Conservation (phyloP, 108 stramenopile species). For the Skeletonema tropicum region DNA sequence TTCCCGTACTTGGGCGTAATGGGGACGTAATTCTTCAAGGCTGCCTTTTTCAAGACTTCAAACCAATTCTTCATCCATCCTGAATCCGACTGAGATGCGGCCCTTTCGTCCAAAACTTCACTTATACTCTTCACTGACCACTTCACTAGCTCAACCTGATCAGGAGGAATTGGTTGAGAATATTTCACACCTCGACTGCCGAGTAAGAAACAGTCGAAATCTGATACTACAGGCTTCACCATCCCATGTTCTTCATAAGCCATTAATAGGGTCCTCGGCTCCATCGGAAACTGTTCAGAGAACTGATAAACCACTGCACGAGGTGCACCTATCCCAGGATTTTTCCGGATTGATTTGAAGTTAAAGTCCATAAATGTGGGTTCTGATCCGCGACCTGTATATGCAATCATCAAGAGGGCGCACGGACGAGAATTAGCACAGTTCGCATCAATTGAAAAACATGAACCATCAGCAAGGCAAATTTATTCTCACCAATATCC, state of each 20-base stretch:
- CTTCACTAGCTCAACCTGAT: conserved; percentile 56
- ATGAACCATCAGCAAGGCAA: no score
- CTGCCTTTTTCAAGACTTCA: conserved; percentile 48
- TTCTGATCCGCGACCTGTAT: conserved; percentile 39
- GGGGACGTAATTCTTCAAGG: conserved; percentile 45
- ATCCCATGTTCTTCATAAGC: conserved; percentile 62
- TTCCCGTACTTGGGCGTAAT: conserved; percentile 59
- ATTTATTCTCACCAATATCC: conserved; percentile 32
- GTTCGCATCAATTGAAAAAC: no score
- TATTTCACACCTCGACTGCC: conserved; percentile 54
- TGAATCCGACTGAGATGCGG: conserved; percentile 34
- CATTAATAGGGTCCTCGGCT: conserved; percentile 51
- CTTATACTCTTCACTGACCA: conserved; percentile 50
- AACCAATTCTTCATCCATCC: conserved; percentile 53
- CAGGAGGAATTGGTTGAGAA: conserved; percentile 45
- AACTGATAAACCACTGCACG: conserved; percentile 49
- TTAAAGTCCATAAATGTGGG: conserved; percentile 56
- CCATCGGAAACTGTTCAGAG: conserved; percentile 40
- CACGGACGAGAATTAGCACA: no score
- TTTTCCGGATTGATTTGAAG: conserved; percentile 41
- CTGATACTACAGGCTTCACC: conserved; percentile 63
- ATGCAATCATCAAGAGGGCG: no score
- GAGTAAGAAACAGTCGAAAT: conserved; percentile 69
- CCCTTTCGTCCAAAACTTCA: conserved; percentile 34
- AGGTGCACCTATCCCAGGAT: conserved; percentile 16